These are phyloP conservation scores for Amanita pseudoporphyria DNA, from an alignment of 768 basidiomycete species.

Conservation along the genomic window DNA sequence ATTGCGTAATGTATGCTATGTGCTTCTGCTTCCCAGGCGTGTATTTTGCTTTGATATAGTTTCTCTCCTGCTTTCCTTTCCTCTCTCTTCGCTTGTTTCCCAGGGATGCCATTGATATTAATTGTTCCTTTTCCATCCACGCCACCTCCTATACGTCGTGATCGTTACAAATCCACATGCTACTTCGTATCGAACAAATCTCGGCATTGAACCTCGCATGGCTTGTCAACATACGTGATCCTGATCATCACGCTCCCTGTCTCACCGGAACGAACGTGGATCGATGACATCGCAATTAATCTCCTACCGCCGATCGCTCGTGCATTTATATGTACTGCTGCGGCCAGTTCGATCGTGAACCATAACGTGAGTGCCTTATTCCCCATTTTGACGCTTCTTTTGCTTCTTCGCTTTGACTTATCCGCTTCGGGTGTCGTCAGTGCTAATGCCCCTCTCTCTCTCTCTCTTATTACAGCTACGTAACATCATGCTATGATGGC, in stretches of 20 bases:
- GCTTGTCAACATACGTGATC: too few species aligned
- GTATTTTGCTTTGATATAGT: neutral
- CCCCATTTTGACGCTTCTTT: neutral
- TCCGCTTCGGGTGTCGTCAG: neutral
- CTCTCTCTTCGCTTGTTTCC: neutral
- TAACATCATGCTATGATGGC: slow-evolving; percentile 4
- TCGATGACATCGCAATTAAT: neutral
- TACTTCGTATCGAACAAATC: neutral
- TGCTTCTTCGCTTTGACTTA: neutral
- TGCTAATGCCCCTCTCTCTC: neutral
- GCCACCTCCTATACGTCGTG: neutral
- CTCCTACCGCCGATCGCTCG: slow-evolving; percentile 4
- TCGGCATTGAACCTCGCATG: too few species aligned
- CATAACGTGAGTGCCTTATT: slow-evolving; percentile 47
- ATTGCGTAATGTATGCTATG: slow-evolving; percentile 5
- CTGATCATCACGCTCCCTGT: neutral
- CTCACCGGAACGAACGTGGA: neutral
- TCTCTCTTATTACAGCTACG: slow-evolving; percentile 1
- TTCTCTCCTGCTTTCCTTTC: neutral
- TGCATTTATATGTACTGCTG: neutral
- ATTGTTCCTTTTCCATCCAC: neutral
- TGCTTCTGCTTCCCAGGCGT: neutral
- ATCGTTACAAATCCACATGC: neutral
- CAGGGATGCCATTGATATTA: neutral
- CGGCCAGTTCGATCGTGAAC: slow-evolving; percentile 50